Evolutionary conservation across 2,329 filamentous ascomycete species (phyloP).

Genomic region (Zymoseptoria crescenta): DNA sequence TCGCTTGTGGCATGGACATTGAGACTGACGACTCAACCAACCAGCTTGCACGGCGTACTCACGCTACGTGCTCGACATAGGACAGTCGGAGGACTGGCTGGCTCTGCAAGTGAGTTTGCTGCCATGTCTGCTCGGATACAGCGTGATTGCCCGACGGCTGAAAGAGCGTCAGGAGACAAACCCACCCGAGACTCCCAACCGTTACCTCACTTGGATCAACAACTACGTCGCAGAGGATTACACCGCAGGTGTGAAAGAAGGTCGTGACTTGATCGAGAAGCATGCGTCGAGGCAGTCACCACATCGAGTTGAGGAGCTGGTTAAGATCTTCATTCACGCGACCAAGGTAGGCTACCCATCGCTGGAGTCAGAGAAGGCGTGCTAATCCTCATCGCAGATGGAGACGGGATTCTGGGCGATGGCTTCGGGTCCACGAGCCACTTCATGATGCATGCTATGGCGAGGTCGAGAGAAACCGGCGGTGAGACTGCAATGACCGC

Average conservation of each 20-base stretch:
- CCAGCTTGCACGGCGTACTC: slow-evolving; percentile 74
- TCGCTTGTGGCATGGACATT: not conserved
- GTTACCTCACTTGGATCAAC: slow-evolving; percentile 85
- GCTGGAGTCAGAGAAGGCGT: not conserved
- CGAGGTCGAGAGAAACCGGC: not conserved
- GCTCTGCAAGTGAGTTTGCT: slow-evolving; percentile 77
- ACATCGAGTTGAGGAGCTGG: slow-evolving; percentile 68
- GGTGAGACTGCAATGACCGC: not conserved
- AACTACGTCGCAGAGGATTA: slow-evolving; percentile 83
- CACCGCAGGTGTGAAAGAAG: slow-evolving; percentile 59
- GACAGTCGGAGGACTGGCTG: slow-evolving; percentile 79
- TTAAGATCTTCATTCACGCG: slow-evolving; percentile 78
- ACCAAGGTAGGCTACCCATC: slow-evolving; percentile 55
- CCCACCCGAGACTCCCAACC: slow-evolving; percentile 25
- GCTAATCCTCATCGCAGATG: slow-evolving; percentile 43
- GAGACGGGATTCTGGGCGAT: slow-evolving; percentile 71
- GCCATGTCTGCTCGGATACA: slow-evolving; percentile 86
- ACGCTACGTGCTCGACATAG: slow-evolving; percentile 75
- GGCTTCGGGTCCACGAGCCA: slow-evolving; percentile 30
- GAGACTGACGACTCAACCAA: not conserved
- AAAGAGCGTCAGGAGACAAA: slow-evolving; percentile 51
- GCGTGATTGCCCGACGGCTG: slow-evolving; percentile 65
- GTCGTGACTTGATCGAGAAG: slow-evolving; percentile 70
- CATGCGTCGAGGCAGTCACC: slow-evolving; percentile 67
- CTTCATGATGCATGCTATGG: not conserved